These are phyloP conservation scores for Cnidoscolus chayamansa DNA, from an alignment of 441 rosid genomes.

Conservation along the genomic window DNA sequence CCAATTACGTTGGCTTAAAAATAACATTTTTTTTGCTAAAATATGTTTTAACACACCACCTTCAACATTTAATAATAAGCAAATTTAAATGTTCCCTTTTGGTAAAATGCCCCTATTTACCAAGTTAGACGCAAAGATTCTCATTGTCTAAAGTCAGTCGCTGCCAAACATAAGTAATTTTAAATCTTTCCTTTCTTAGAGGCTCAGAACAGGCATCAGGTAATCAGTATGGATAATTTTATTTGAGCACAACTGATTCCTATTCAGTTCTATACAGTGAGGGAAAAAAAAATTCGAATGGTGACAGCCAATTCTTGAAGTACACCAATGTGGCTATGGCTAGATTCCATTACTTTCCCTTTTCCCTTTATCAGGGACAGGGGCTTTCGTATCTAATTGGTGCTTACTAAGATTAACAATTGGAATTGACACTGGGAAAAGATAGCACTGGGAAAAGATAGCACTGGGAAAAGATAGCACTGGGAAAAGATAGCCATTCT, in stretches of 20 bases:
- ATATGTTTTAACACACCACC: no score
- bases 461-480: neutral
- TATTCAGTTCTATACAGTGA: neutral
- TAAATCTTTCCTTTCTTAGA: neutral
- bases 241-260: neutral
- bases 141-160: slow-evolving; percentile 1
- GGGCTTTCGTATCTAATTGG: neutral
- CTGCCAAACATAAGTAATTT: neutral
- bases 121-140: neutral
- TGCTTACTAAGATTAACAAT: neutral
- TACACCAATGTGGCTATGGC: neutral
- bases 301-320: neutral
- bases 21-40: no score
- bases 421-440: neutral
- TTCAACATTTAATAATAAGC: no score
- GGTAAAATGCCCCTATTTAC: no score
- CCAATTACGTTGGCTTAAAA: no score
- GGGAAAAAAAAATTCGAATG: neutral
- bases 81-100: no score
- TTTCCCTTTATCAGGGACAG: neutral
- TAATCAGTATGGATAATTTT: neutral
- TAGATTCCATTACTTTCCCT: neutral
- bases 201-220: neutral
- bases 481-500: neutral
- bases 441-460: no score